Conservation (phyloP, 2,329 filamentous ascomycete species). For the Nemania sp. region DNA sequence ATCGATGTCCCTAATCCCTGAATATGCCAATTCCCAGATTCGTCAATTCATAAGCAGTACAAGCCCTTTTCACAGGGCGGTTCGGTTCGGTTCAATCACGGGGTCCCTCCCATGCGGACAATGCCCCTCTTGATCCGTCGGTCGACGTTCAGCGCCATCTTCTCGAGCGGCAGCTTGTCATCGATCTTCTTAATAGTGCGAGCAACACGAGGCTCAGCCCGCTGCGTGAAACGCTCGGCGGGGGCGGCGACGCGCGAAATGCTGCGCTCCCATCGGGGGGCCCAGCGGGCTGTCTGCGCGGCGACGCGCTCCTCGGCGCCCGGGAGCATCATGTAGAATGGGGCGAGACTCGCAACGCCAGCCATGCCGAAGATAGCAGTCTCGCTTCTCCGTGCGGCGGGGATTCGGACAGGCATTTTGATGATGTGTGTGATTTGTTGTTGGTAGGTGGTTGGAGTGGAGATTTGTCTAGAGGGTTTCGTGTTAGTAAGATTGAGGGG, state of each 20-base stretch:
- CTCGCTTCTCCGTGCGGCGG: slow-evolving; percentile 54
- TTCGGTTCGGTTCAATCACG: neutral
- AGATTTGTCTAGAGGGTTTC: slow-evolving; percentile 16
- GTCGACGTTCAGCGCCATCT: slow-evolving; percentile 54
- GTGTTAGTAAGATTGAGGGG: slow-evolving; percentile 17
- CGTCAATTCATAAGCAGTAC: neutral
- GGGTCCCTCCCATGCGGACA: slow-evolving; percentile 38
- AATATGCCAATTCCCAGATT: neutral
- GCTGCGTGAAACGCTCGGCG: slow-evolving; percentile 52
- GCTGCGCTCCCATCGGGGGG: slow-evolving; percentile 63
- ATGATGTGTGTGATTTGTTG: slow-evolving; percentile 33
- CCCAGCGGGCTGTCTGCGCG: slow-evolving; percentile 60
- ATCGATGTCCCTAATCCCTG: neutral
- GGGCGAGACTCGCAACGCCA: slow-evolving; percentile 57
- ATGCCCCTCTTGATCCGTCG: slow-evolving; percentile 53
- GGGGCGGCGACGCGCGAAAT: slow-evolving; percentile 57
- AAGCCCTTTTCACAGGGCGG: neutral
- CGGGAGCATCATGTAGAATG: slow-evolving; percentile 62
- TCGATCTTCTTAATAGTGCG: slow-evolving; percentile 52
- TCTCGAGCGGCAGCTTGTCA: slow-evolving; percentile 54
- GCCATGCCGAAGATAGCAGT: slow-evolving; percentile 58
- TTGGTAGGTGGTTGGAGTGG: slow-evolving; percentile 24
- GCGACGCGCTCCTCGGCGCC: slow-evolving; percentile 60
- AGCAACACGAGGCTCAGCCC: slow-evolving; percentile 53
- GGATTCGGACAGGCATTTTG: slow-evolving; percentile 58